Evolutionary conservation across 257 asterid species (phyloP).

Genomic region (Perilla frutescens): DNA sequence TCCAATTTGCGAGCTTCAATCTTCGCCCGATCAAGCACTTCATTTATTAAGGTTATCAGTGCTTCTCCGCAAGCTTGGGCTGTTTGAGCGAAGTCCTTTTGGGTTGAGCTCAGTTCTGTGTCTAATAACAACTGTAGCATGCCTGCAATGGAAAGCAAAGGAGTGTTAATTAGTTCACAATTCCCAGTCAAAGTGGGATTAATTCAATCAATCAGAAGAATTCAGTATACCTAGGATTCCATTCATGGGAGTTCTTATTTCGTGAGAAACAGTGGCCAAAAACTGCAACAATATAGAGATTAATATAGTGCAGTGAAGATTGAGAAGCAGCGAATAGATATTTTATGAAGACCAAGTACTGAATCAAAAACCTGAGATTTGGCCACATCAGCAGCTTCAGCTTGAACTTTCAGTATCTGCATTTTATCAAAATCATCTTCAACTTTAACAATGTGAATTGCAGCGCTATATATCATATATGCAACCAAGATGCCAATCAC

Average conservation of each 20-base stretch:
- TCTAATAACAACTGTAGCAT: slow-evolving; percentile 85
- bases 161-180: neutral
- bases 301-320: slow-evolving; percentile 28
- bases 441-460: slow-evolving; percentile 73
- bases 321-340: slow-evolving; percentile 2
- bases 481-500: slow-evolving; percentile 66
- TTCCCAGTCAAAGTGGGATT: slow-evolving; percentile 1
- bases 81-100: slow-evolving; percentile 89
- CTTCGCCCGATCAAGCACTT: slow-evolving; percentile 92
- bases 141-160: slow-evolving; percentile 53
- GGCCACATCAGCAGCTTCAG: slow-evolving; percentile 96
- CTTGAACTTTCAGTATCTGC: slow-evolving; percentile 76
- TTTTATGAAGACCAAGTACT: slow-evolving; percentile 15
- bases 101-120: slow-evolving; percentile 82
- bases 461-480: slow-evolving; percentile 65
- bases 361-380: slow-evolving; percentile 75
- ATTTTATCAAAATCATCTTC: slow-evolving; percentile 78
- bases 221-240: slow-evolving; percentile 77
- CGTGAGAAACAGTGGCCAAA: slow-evolving; percentile 96
- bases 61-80: slow-evolving; percentile 95
- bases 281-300: slow-evolving; percentile 54
- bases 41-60: slow-evolving; percentile 83
- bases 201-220: neutral
- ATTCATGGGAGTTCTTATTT: slow-evolving; percentile 97
- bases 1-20: slow-evolving; percentile 88